Conservation (phyloP, 176 grass and related monocot species). For the Ensete ventricosum region DNA sequence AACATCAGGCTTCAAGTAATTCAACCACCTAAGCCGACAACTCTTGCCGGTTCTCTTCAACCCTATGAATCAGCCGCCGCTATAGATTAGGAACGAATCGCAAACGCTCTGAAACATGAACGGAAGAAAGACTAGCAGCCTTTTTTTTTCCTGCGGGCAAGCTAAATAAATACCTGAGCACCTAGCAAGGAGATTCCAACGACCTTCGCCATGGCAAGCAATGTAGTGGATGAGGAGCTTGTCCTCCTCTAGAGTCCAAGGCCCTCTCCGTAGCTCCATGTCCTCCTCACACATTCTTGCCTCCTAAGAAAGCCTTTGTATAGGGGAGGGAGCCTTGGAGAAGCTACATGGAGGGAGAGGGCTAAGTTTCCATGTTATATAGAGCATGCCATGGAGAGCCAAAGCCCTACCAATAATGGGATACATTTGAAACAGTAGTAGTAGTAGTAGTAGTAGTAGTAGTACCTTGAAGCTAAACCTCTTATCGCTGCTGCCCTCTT, state of each 20-base stretch:
- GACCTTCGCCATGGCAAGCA: constrained; percentile 1
- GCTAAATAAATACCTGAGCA: neutral
- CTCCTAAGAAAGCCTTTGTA: no score
- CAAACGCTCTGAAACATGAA: neutral
- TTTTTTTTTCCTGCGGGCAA: no score
- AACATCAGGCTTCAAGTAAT: neutral
- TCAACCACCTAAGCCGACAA: neutral
- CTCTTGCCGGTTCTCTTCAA: constrained; percentile 4
- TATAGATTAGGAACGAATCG: neutral
- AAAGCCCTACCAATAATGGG: no score
- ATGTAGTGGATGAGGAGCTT: constrained; percentile 1
- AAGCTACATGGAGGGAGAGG: no score
- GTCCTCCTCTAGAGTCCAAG: constrained; percentile 1
- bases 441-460: no score
- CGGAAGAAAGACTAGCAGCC: neutral
- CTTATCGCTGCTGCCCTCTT: no score
- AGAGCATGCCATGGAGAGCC: no score
- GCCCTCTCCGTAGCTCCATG: neutral
- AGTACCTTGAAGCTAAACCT: no score
- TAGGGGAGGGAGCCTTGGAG: no score
- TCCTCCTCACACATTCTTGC: neutral
- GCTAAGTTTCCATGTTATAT: no score
- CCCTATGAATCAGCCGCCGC: neutral
- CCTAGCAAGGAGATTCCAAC: constrained; percentile 1
- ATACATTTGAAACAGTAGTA: no score